Percentiles rank a stretch among this genome's conserved stretches.
Evolutionary conservation across 2,329 filamentous ascomycete genomes (phyloP).

Genomic region (Fusarium phyllophilum): DNA sequence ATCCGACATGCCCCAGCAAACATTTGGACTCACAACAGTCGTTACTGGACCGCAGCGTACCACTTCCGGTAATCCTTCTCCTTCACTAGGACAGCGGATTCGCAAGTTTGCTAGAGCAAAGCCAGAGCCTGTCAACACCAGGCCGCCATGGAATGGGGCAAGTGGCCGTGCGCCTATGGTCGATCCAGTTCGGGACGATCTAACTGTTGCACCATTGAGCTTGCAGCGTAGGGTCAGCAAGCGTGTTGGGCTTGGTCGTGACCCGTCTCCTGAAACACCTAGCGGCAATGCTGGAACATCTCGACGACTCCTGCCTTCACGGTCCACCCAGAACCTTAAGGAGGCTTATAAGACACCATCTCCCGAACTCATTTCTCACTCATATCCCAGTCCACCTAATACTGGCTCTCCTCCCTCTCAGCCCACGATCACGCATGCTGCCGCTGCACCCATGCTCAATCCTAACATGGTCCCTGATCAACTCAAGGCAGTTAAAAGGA

Average conservation of each 20-base stretch:
- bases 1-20: slow-evolving; percentile 15
- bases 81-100: slow-evolving; percentile 49
- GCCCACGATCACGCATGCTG: slow-evolving; percentile 9
- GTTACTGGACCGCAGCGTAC: slow-evolving; percentile 39
- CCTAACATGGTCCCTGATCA: slow-evolving; percentile 40
- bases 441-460: slow-evolving; percentile 35
- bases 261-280: slow-evolving; percentile 52
- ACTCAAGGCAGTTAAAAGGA: slow-evolving; percentile 57
- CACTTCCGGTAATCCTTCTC: slow-evolving; percentile 40
- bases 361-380: slow-evolving; percentile 38
- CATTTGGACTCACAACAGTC: slow-evolving; percentile 41
- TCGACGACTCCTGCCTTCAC: slow-evolving; percentile 51
- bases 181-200: slow-evolving; percentile 71
- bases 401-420: slow-evolving; percentile 40
- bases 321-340: slow-evolving; percentile 47
- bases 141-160: slow-evolving; percentile 76
- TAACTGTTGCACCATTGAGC: slow-evolving; percentile 64
- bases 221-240: slow-evolving; percentile 64
- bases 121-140: slow-evolving; percentile 53
- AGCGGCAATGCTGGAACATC: slow-evolving; percentile 45
- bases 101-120: slow-evolving; percentile 50
- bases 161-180: slow-evolving; percentile 75
- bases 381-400: slow-evolving; percentile 50
- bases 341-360: slow-evolving; percentile 41
- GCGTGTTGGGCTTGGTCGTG: slow-evolving; percentile 45